Evolutionary conservation across 2,329 filamentous ascomycete genomes (phyloP).

Genomic region (Colletotrichum orchidophilum): DNA sequence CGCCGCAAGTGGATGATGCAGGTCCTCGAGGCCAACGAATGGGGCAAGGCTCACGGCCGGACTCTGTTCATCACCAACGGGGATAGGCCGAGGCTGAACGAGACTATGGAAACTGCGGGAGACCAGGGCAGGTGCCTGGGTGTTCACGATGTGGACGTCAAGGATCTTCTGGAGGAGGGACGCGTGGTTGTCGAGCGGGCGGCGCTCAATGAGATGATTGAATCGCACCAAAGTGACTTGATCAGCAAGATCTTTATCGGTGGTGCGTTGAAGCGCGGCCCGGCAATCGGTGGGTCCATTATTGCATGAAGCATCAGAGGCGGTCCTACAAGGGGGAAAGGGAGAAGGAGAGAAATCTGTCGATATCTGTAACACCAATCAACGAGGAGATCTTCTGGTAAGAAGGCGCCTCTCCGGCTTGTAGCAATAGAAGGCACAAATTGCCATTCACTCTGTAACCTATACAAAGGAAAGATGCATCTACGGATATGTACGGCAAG

Average conservation of each 20-base stretch:
- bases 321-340: background rate
- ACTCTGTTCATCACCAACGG: conserved; percentile 79
- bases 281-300: conserved; percentile 45
- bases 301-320: background rate
- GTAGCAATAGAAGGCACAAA: conserved; percentile 32
- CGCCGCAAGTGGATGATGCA: conserved; percentile 70
- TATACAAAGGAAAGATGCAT: background rate
- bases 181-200: conserved; percentile 86
- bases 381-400: conserved; percentile 20
- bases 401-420: conserved; percentile 26
- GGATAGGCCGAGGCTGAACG: conserved; percentile 69
- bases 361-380: conserved; percentile 30
- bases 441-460: conserved; percentile 20
- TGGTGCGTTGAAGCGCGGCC: conserved; percentile 47
- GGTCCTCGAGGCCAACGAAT: conserved; percentile 75
- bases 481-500: background rate
- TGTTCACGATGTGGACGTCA: conserved; percentile 89
- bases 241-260: conserved; percentile 57
- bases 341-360: background rate
- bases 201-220: conserved; percentile 80
- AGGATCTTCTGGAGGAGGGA: conserved; percentile 87
- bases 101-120: conserved; percentile 70
- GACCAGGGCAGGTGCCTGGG: conserved; percentile 75
- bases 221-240: conserved; percentile 76
- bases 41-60: conserved; percentile 73